Percentiles rank a stretch among this genome's conserved stretches.
Conservation (phyloP, 2,329 filamentous ascomycete species). For the Neonectria magnoliae region DNA sequence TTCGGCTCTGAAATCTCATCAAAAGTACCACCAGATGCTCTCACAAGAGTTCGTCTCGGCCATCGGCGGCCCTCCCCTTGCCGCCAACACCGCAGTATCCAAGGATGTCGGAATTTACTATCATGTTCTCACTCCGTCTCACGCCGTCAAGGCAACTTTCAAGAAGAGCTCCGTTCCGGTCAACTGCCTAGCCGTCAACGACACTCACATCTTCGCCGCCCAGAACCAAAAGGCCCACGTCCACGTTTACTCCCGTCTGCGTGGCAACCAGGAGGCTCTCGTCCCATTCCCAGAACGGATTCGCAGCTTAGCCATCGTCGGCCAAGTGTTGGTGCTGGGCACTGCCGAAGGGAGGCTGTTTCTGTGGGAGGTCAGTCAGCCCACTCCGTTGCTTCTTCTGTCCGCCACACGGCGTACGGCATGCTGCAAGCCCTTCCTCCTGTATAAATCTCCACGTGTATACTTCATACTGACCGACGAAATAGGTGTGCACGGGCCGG, state of each 20-base stretch:
- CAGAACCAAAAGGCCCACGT: constrained; percentile 92
- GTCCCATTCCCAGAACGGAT: constrained; percentile 91
- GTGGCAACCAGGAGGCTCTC: constrained; percentile 87
- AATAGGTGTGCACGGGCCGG: constrained; percentile 77
- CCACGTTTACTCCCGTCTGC: constrained; percentile 87
- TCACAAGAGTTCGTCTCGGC: constrained; percentile 70
- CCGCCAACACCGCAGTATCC: constrained; percentile 70
- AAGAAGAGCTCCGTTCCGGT: constrained; percentile 90
- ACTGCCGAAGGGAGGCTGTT: constrained; percentile 87
- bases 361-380: constrained; percentile 84
- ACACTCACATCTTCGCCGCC: constrained; percentile 88
- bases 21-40: constrained; percentile 55
- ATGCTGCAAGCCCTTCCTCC: constrained; percentile 24
- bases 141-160: constrained; percentile 79
- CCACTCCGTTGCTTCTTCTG: constrained; percentile 32
- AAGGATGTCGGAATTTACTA: constrained; percentile 90
- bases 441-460: not conserved
- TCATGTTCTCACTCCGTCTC: constrained; percentile 82
- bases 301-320: constrained; percentile 77
- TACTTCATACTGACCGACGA: constrained; percentile 35
- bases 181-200: constrained; percentile 82
- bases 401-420: constrained; percentile 21
- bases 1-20: not conserved
- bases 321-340: constrained; percentile 79
- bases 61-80: constrained; percentile 65